Evolutionary conservation across 805 yeast genomes (phyloP).

Genomic region (Wickerhamiella nectarea): DNA sequence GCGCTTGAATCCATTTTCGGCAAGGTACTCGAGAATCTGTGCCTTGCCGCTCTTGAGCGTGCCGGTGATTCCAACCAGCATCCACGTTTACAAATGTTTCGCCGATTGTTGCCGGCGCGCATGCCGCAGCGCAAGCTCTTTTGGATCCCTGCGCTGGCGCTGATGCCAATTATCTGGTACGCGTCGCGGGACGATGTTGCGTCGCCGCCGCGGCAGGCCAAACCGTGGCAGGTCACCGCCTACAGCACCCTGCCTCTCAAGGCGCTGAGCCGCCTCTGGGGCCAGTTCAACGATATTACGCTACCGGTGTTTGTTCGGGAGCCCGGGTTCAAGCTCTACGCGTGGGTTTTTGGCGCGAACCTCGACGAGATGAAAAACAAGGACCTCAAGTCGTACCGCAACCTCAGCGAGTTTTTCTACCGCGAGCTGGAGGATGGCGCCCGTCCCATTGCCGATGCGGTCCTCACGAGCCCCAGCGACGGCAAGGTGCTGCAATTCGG

Average conservation of each 20-base stretch:
- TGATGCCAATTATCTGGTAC: neutral
- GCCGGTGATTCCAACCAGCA: slow-evolving; percentile 70
- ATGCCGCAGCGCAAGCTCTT: slow-evolving; percentile 3
- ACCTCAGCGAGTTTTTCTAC: slow-evolving; percentile 84
- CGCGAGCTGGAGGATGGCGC: slow-evolving; percentile 64
- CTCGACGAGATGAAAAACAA: slow-evolving; percentile 79
- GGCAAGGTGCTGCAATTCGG: slow-evolving; percentile 85
- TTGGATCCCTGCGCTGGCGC: neutral
- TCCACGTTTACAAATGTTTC: slow-evolving; percentile 20
- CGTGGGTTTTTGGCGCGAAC: slow-evolving; percentile 73
- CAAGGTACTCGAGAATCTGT: slow-evolving; percentile 46
- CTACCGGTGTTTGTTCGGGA: slow-evolving; percentile 80
- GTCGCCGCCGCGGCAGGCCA: slow-evolving; percentile 33
- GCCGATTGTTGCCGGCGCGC: slow-evolving; percentile 1
- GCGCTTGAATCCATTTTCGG: slow-evolving; percentile 37
- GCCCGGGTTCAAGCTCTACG: slow-evolving; percentile 67
- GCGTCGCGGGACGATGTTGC: neutral
- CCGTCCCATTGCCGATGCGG: slow-evolving; percentile 57
- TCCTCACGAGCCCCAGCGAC: slow-evolving; percentile 82
- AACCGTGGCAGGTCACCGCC: slow-evolving; percentile 80
- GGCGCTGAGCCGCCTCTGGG: slow-evolving; percentile 89
- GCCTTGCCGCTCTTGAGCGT: slow-evolving; percentile 53
- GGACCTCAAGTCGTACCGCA: slow-evolving; percentile 57
- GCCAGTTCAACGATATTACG: slow-evolving; percentile 66
- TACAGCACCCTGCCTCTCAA: slow-evolving; percentile 84